phyloP scores from a whole-genome alignment of 1,284 basidiomycete species.

The Coriolopsis trogii region DNA sequence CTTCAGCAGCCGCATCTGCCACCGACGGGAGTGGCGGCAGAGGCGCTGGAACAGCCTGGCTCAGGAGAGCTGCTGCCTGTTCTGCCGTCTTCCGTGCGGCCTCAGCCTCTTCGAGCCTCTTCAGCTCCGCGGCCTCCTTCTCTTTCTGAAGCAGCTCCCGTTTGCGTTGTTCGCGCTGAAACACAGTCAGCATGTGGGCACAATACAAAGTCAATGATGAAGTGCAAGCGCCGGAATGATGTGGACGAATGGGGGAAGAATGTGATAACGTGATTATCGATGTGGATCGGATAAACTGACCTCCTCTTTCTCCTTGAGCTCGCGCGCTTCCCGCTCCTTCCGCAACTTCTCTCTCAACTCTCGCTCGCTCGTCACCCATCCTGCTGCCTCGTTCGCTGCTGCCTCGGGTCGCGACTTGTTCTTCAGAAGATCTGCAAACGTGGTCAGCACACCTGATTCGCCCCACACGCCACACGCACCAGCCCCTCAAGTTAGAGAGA shows the following conservation, averaged over 20 bases:
- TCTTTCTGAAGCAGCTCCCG: conserved; percentile 50
- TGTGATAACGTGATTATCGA: conserved; percentile 33
- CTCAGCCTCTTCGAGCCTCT: conserved; percentile 34
- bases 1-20: neutral
- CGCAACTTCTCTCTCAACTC: conserved; percentile 69
- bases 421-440: conserved; percentile 65
- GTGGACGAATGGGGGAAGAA: conserved; percentile 1
- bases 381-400: conserved; percentile 63
- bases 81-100: conserved; percentile 46
- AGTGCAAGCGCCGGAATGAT: conserved; percentile 1
- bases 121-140: conserved; percentile 41
- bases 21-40: neutral
- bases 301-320: conserved; percentile 62
- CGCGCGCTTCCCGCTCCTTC: conserved; percentile 70
- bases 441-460: conserved; percentile 29
- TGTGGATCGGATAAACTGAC: conserved; percentile 44
- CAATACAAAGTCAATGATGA: neutral
- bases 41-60: neutral
- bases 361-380: conserved; percentile 74
- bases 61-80: conserved; percentile 21
- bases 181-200: conserved; percentile 7
- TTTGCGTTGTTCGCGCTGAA: conserved; percentile 60
- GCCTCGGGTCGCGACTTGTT: conserved; percentile 79
- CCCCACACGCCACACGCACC: conserved; percentile 27
- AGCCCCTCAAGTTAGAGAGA: conserved; percentile 16